A percentile compares a stretch with the other conserved stretches of the same genome.
Evolutionary conservation across 257 asterid species (phyloP).

Genomic region (Solanum clarkiae): DNA sequence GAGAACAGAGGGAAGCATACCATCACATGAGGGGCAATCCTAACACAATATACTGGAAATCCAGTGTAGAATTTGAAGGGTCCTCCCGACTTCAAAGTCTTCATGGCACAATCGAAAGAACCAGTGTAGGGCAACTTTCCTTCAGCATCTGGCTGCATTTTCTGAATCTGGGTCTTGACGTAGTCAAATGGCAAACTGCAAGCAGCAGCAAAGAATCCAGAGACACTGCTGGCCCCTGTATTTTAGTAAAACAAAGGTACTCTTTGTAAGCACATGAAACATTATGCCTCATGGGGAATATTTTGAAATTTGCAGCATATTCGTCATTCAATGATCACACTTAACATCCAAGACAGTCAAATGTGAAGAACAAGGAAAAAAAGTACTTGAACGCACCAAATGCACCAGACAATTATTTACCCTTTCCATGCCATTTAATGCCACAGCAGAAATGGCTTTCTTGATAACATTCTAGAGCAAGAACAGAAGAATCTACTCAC

Average conservation of each 20-base stretch:
- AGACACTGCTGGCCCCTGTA: slow-evolving; percentile 77
- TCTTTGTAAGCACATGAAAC: not conserved
- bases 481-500: not conserved
- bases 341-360: not conserved
- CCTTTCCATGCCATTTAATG: not conserved
- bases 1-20: slow-evolving; percentile 26
- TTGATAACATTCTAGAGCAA: not conserved
- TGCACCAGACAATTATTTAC: not conserved
- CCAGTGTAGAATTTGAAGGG: slow-evolving; percentile 88
- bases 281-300: not conserved
- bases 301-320: not conserved
- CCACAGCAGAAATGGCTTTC: not conserved
- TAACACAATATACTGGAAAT: slow-evolving; percentile 83
- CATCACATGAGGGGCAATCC: slow-evolving; percentile 99
- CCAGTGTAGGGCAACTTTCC: slow-evolving; percentile 87
- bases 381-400: not conserved
- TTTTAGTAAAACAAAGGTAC: not conserved
- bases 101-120: slow-evolving; percentile 63
- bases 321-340: not conserved
- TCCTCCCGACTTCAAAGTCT: slow-evolving; percentile 76
- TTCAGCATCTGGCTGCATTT: slow-evolving; percentile 85
- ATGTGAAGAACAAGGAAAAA: not conserved
- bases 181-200: slow-evolving; percentile 94
- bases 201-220: slow-evolving; percentile 89
- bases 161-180: slow-evolving; percentile 91